A percentile compares a stretch with the other conserved stretches of the same genome.
These are phyloP conservation scores for Xylaria sp. DNA, from an alignment of 2,329 filamentous ascomycete genomes.

Conservation along the genomic window DNA sequence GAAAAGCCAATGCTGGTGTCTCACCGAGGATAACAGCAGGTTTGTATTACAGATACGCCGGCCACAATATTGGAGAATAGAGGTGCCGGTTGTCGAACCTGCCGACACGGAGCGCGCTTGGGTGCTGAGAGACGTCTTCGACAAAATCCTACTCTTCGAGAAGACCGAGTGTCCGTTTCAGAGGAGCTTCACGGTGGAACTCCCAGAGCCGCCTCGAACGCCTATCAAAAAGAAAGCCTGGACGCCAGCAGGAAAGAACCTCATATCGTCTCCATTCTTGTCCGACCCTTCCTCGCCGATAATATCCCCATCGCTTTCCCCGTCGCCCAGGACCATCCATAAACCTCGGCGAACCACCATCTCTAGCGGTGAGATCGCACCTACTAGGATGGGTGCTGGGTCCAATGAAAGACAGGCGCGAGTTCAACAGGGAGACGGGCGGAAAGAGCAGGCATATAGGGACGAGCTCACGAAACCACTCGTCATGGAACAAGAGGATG, in stretches of 20 bases:
- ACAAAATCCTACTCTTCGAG: slow-evolving; percentile 79
- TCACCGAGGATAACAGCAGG: slow-evolving; percentile 76
- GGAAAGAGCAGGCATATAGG: background rate
- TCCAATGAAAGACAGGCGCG: background rate
- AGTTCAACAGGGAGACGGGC: background rate
- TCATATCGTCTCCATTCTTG: slow-evolving; percentile 43
- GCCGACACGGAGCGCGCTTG: slow-evolving; percentile 67
- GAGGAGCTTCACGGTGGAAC: slow-evolving; percentile 71
- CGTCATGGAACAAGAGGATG: background rate
- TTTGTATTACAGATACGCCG: slow-evolving; percentile 86
- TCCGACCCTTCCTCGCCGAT: slow-evolving; percentile 25
- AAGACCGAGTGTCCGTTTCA: slow-evolving; percentile 86
- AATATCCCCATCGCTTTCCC: slow-evolving; percentile 2
- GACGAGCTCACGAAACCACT: background rate
- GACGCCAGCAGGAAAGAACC: slow-evolving; percentile 56
- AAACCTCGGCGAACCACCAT: slow-evolving; percentile 25
- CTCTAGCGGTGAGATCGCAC: slow-evolving; percentile 8
- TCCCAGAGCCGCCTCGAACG: slow-evolving; percentile 69
- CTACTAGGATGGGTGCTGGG: slow-evolving; percentile 2
- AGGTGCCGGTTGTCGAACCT: slow-evolving; percentile 68
- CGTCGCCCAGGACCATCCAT: slow-evolving; percentile 24
- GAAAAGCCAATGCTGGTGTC: slow-evolving; percentile 91
- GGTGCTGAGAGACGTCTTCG: slow-evolving; percentile 69
- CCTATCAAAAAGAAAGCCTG: slow-evolving; percentile 70
- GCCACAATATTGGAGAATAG: slow-evolving; percentile 88